phyloP scores from a whole-genome alignment of 495 filamentous ascomycete genomes.

The Penicillium dipodomyicola region DNA sequence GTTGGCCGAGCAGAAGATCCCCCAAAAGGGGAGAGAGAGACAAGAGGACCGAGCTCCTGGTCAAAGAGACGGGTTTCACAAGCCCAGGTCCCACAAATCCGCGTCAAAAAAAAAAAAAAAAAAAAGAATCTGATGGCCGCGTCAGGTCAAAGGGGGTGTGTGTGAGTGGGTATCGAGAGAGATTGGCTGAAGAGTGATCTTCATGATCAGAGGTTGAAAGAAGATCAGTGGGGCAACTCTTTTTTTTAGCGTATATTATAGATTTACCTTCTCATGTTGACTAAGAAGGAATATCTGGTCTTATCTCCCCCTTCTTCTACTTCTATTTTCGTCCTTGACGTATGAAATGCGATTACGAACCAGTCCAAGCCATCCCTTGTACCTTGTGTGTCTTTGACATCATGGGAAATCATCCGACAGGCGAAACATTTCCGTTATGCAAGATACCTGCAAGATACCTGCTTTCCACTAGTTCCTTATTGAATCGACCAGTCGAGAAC shows the following conservation, averaged over 20 bases:
- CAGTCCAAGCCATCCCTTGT: constrained; percentile 11
- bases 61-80: constrained; percentile 28
- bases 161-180: background rate
- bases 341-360: background rate
- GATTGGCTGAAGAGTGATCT: constrained; percentile 6
- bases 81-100: constrained; percentile 25
- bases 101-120: constrained; percentile 6
- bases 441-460: constrained; percentile 12
- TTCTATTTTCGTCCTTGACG: background rate
- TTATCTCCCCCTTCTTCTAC: background rate
- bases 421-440: constrained; percentile 8
- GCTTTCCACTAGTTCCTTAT: constrained; percentile 7
- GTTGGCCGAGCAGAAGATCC: constrained; percentile 17
- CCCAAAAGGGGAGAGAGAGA: constrained; percentile 4
- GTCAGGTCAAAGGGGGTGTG: background rate
- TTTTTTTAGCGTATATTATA: background rate
- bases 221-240: constrained; percentile 14
- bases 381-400: constrained; percentile 10
- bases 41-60: constrained; percentile 21
- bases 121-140: constrained; percentile 2
- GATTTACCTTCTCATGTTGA: background rate
- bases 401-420: constrained; percentile 18
- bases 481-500: background rate
- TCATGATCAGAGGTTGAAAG: constrained; percentile 4
- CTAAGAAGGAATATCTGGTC: background rate